Base-by-base conservation (phyloP, 768 basidiomycete species). In the Mycena crocata region DNA sequence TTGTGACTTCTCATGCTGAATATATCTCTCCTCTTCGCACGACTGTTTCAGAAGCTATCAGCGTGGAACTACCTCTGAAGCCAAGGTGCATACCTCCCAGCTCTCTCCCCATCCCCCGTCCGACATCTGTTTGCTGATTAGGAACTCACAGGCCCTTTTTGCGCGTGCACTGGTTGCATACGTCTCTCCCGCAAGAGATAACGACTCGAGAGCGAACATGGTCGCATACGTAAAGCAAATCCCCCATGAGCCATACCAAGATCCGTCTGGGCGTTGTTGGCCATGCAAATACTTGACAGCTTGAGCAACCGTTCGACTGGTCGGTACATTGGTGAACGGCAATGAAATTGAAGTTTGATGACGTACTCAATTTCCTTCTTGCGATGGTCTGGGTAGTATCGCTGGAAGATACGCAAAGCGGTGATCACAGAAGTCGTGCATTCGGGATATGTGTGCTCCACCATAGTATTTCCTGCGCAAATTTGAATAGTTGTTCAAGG, bases 21-120 rank as follows among this genome's bases (percentile, higher is more conserved):
- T 79, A 88, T 94, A 99, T 23, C 76, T 76, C 59, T 84, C 84
- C 23, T 84, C 82, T 68, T 96, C 96, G 74, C 97, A 98, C 0
- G 93, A 91, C 96, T 97, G 69, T 34, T 17, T 9, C n/a, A 28
- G 13, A 50, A 32, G 40, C 19, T 13, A 59, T 44, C 35, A 44
- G 26, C 19, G 37, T 37, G 10, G 21, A 42, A 14, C 14, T 2
- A 5, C n/a, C 13, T 3, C 0, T 21, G 51, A 23, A 23, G n/a
- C 3, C 28, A n/a, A 45, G 10, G 30, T 17, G 50, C 84, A 51
- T 46, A 94, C 97, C 89, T 93, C 91, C 79, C 95, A 98, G 69
- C 95, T 98, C 80, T 99, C 97, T 21, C 97, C 97, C 96, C 98
- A 99, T 0, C 97, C 97, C n/a, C 97, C 97, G 74, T 99, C 97